These are phyloP conservation scores for Jackrogersella minutella DNA, from an alignment of 495 filamentous ascomycete genomes.

Conservation along the genomic window DNA sequence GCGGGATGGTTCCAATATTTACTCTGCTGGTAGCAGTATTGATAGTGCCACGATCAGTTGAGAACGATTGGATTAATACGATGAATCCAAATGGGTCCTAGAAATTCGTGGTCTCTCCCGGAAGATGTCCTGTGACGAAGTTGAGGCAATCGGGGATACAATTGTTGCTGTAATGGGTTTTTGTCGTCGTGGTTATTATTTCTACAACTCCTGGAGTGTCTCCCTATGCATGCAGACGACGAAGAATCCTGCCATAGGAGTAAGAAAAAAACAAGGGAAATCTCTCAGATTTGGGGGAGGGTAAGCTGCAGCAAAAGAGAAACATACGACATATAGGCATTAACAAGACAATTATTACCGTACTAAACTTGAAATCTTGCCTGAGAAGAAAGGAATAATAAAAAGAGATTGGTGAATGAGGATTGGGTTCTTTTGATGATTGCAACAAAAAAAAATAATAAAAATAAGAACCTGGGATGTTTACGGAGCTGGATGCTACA, in stretches of 20 bases:
- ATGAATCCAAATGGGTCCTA: constrained; percentile 19
- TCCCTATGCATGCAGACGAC: constrained; percentile 20
- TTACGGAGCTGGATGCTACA: constrained; percentile 41
- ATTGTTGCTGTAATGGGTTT: background rate
- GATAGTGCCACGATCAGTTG: constrained; percentile 10
- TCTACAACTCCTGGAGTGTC: constrained; percentile 26
- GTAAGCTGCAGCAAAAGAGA: constrained; percentile 32
- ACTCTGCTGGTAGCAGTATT: constrained; percentile 12
- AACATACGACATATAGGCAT: constrained; percentile 35
- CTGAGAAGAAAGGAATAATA: constrained; percentile 15
- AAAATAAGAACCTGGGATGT: constrained; percentile 35
- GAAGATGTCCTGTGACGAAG: background rate
- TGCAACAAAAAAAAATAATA: constrained; percentile 18
- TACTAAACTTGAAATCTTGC: constrained; percentile 36
- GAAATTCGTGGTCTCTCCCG: constrained; percentile 8
- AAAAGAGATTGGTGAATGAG: constrained; percentile 38
- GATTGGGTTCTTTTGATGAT: constrained; percentile 36
- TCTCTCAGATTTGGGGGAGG: constrained; percentile 21
- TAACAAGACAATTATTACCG: constrained; percentile 37
- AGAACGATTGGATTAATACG: constrained; percentile 16
- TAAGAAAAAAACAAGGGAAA: constrained; percentile 20
- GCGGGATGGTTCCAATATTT: constrained; percentile 35
- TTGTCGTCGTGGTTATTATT: constrained; percentile 14
- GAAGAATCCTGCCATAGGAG: constrained; percentile 10
- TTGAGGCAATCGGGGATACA: constrained; percentile 3